These are phyloP conservation scores for Aspergillus baeticus DNA, from an alignment of 495 filamentous ascomycete species.

Conservation along the genomic window DNA sequence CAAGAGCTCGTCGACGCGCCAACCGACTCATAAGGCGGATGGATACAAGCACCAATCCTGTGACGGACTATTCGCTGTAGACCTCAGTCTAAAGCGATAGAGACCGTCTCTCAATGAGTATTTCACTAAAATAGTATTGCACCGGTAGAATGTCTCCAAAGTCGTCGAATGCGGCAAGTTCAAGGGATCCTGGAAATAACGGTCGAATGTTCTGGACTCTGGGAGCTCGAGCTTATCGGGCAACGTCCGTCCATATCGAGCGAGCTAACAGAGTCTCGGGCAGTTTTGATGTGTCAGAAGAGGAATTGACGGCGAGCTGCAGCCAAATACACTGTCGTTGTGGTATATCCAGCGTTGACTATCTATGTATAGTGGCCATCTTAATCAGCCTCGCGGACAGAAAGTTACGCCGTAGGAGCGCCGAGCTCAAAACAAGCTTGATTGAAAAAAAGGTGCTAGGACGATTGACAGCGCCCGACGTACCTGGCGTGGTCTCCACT, in stretches of 20 bases:
- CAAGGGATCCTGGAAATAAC: conserved; percentile 18
- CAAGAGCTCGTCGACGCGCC: neutral
- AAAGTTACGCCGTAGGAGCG: neutral
- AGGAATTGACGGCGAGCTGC: conserved; percentile 14
- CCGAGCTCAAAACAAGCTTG: no score
- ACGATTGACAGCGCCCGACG: no score
- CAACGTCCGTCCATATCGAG: neutral
- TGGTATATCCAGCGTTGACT: neutral
- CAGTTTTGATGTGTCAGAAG: conserved; percentile 2
- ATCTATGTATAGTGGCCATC: neutral
- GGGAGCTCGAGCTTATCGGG: neutral
- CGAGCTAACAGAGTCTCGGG: neutral
- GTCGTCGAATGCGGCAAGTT: neutral
- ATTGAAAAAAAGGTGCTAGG: no score
- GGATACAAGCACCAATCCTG: neutral
- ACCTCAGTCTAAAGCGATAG: conserved; percentile 2
- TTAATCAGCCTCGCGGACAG: neutral
- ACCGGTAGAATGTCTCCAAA: neutral
- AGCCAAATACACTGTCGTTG: neutral
- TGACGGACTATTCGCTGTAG: neutral
- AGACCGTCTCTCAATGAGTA: neutral
- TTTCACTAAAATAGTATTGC: neutral
- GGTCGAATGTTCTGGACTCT: conserved; percentile 24
- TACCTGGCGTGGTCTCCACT: neutral
- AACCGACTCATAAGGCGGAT: neutral